phyloP scores from a whole-genome alignment of 1,284 basidiomycete species.

The Ustilago loliicola region DNA sequence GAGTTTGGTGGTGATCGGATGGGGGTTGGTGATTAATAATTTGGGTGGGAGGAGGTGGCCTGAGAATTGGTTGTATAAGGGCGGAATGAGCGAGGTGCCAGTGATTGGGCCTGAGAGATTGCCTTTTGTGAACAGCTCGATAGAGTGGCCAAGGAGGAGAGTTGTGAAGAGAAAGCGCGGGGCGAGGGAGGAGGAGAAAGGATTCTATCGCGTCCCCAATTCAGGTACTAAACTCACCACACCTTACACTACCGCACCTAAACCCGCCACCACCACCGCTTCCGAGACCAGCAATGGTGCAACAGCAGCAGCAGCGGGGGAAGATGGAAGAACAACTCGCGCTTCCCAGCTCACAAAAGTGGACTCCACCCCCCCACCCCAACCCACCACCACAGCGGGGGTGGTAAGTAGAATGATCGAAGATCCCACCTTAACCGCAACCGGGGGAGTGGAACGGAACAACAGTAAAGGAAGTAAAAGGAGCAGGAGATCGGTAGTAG shows the following conservation, averaged over 20 bases:
- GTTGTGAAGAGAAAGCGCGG: conserved; percentile 15
- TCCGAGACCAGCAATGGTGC: too few species aligned
- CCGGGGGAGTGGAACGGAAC: conserved; percentile 34
- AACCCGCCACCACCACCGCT: background rate
- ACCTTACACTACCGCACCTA: background rate
- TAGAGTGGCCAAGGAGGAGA: conserved; percentile 2
- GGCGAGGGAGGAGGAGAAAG: conserved; percentile 16
- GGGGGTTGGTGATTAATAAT: conserved; percentile 66
- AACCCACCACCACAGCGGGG: conserved; percentile 3
- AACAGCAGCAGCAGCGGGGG: background rate
- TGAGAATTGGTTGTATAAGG: conserved; percentile 46
- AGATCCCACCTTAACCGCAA: conserved; percentile 7
- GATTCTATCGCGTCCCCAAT: conserved; percentile 27
- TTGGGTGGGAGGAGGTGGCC: conserved; percentile 44
- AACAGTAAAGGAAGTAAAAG: conserved; percentile 36
- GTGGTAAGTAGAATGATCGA: conserved; percentile 37
- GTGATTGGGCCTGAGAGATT: conserved; percentile 45
- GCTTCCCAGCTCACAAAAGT: conserved; percentile 35
- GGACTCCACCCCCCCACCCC: conserved; percentile 4
- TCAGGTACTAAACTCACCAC: conserved; percentile 20
- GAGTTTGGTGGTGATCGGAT: conserved; percentile 56
- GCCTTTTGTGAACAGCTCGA: conserved; percentile 31
- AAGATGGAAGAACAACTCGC: conserved; percentile 32
- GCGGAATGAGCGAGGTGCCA: conserved; percentile 37
- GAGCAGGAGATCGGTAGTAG: conserved; percentile 27